Evolutionary conservation across 2,329 filamentous ascomycete species (phyloP), one percentile per base, ranked within the genome.

Genomic region (Fusarium brachygibbosum): DNA sequence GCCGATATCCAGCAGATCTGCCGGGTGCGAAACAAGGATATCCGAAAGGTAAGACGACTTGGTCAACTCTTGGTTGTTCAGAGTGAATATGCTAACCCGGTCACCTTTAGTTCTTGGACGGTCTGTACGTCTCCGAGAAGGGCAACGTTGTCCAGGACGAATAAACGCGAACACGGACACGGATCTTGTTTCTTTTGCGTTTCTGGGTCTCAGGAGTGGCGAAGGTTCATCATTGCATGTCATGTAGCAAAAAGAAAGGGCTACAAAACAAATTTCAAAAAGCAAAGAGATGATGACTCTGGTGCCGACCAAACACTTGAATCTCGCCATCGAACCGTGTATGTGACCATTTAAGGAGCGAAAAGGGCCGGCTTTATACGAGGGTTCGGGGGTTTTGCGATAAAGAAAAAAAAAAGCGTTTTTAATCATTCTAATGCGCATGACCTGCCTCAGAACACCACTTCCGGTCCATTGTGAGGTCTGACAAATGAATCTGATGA

Each of bases 11-110:
- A 99, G 89, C 96, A 99, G 87, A 94, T 96, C 86, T 99, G 96
- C 94, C 90, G 90, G 86, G 96, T 99, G 85, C 91, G 94, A 85
- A 99, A 99, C 93, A 99, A 99, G 94, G 96, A 99, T 97, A 99
- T 99, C 88, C 94, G 97, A 88, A 98, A 98, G 92, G 92, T 94
- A 81, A 76, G 85, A 50, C 23, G 23, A 35, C 37, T 41, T 32
- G 38, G 14, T 44, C 28, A 42, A 28, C 28, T 14, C 48, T 17
- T 46, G 32, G 10, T 19, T 17, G 12, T 53, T 13, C n/a, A n/a
- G 3, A 23, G 19, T 14, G 32, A 48, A 38, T 42, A 57, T 58
- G 63, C 72, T 77, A 69, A 74, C 75, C 69, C 58, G 53, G n/a
- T 23, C 54, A 31, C 28, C 35, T 25, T 69, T 79, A 97, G 93